Evolutionary conservation across 2,329 filamentous ascomycete genomes (phyloP).

Genomic region (Metarhizium rileyi): DNA sequence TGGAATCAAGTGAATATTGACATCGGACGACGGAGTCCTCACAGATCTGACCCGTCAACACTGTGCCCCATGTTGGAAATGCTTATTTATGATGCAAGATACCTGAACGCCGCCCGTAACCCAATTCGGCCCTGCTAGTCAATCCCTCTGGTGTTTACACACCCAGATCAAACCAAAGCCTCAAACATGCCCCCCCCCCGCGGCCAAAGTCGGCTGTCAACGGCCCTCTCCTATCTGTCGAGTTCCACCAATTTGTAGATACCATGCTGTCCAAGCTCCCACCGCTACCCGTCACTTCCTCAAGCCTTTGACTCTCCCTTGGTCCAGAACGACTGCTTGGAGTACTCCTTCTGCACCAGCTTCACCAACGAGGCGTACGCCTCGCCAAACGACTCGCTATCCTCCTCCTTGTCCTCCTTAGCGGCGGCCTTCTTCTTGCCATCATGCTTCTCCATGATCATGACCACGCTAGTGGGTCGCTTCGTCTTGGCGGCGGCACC

Average conservation of each 20-base stretch:
- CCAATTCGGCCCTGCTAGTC: constrained; percentile 17
- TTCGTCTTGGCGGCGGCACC: constrained; percentile 92
- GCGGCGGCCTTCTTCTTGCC: constrained; percentile 35
- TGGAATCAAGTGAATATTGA: too few relatives aligned
- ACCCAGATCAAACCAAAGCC: constrained; percentile 20
- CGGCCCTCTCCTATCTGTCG: neutral
- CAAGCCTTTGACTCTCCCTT: constrained; percentile 26
- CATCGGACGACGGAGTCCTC: too few relatives aligned
- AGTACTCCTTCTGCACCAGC: constrained; percentile 55
- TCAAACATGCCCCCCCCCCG: neutral
- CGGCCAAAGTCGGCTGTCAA: neutral
- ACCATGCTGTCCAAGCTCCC: neutral
- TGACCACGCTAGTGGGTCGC: constrained; percentile 91
- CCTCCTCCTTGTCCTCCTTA: constrained; percentile 34
- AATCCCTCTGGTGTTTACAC: constrained; percentile 25
- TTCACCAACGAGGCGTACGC: constrained; percentile 56
- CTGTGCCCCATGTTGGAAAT: neutral
- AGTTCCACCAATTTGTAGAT: neutral
- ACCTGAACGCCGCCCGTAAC: constrained; percentile 30
- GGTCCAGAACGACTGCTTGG: constrained; percentile 44
- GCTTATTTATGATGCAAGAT: constrained; percentile 16
- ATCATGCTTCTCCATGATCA: constrained; percentile 58
- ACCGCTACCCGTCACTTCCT: neutral
- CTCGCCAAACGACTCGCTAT: constrained; percentile 51
- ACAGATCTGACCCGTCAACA: neutral